phyloP scores from a whole-genome alignment of 345 rosid genomes.

The Alliaria petiolata region DNA sequence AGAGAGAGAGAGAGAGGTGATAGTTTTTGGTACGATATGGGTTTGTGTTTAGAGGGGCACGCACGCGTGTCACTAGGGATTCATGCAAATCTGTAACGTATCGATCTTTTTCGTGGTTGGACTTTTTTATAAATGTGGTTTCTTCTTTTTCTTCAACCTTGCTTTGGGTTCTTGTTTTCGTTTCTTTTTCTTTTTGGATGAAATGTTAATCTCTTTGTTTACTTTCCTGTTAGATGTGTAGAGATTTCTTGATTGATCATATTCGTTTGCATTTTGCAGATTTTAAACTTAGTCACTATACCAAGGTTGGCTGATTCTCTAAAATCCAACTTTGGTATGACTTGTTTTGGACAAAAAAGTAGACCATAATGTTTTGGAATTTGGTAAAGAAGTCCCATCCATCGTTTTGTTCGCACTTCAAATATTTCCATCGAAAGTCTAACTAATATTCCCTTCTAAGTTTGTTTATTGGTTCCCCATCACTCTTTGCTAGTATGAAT shows the following conservation, averaged over 20 bases:
- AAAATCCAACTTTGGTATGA: not conserved
- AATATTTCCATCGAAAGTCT: not conserved
- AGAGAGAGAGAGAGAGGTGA: no score
- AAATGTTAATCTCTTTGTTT: not conserved
- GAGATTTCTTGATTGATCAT: not conserved
- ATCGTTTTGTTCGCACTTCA: not conserved
- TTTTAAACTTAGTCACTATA: not conserved
- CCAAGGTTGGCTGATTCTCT: not conserved
- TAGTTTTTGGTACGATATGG: not conserved
- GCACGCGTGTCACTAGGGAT: slow-evolving; percentile 31
- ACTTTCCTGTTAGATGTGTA: not conserved
- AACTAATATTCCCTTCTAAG: not conserved
- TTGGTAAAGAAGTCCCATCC: slow-evolving; percentile 2
- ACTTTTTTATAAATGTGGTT: not conserved
- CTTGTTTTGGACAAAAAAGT: not conserved
- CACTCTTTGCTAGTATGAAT: not conserved
- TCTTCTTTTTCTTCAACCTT: not conserved
- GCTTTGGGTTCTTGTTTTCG: no score
- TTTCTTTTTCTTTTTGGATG: no score
- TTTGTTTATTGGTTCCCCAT: not conserved
- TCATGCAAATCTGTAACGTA: slow-evolving; percentile 10
- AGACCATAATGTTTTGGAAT: slow-evolving; percentile 1
- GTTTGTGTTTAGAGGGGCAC: slow-evolving; percentile 17
- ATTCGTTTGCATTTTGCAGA: not conserved
- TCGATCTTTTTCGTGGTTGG: not conserved